phyloP scores from a whole-genome alignment of 306 rosid species.

The Chamaecrista fasciculata region DNA sequence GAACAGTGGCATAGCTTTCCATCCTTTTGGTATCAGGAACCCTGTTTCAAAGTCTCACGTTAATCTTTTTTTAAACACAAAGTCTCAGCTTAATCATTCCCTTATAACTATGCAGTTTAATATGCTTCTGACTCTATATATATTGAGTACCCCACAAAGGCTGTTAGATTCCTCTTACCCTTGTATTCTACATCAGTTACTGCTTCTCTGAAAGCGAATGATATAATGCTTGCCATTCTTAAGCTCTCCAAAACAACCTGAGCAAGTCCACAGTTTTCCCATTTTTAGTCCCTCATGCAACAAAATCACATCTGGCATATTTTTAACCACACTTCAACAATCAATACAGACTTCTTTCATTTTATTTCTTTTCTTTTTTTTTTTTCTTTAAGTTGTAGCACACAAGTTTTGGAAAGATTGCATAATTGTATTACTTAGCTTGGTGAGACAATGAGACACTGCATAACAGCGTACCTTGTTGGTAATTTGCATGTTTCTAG shows the following conservation, averaged over 20 bases:
- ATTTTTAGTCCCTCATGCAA: conserved; percentile 23
- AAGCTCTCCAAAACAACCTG: conserved; percentile 86
- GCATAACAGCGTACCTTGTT: conserved; percentile 52
- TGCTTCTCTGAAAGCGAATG: conserved; percentile 91
- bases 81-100: no score
- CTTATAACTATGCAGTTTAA: not conserved
- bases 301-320: not conserved
- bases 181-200: conserved; percentile 86
- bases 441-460: conserved; percentile 5
- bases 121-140: no score
- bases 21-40: conserved; percentile 84
- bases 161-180: conserved; percentile 46
- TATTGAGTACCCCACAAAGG: not conserved
- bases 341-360: no score
- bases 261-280: conserved; percentile 23
- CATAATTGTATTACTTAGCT: not conserved
- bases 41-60: conserved; percentile 54
- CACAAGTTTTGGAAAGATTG: not conserved
- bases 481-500: conserved; percentile 67
- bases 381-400: not conserved
- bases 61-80: no score
- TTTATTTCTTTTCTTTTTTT: no score
- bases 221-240: conserved; percentile 90
- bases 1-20: conserved; percentile 97
- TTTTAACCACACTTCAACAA: conserved; percentile 10